Percentiles rank a stretch among this genome's conserved stretches.
These are phyloP conservation scores for Stachybotrys elegans DNA, from an alignment of 2,329 filamentous ascomycete genomes.

Conservation along the genomic window DNA sequence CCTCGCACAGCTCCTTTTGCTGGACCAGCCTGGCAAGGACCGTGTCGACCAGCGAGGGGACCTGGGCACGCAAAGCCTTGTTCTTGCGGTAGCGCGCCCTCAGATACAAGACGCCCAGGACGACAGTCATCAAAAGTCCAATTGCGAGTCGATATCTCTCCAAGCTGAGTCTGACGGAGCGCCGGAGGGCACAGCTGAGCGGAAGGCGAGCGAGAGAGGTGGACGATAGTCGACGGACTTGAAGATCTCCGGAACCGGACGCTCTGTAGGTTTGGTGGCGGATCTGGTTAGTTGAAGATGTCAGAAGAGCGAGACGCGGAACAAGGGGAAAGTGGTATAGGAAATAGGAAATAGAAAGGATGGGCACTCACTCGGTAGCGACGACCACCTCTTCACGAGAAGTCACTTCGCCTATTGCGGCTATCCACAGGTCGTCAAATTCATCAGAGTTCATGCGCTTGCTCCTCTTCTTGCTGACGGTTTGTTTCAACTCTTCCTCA, in stretches of 20 bases:
- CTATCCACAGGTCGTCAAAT: conserved; percentile 82
- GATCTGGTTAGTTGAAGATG: conserved; percentile 81
- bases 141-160: conserved; percentile 83
- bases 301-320: conserved; percentile 42
- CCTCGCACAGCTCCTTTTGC: conserved; percentile 76
- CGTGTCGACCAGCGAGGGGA: conserved; percentile 80
- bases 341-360: conserved; percentile 11
- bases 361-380: conserved; percentile 46
- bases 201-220: conserved; percentile 89
- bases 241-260: conserved; percentile 57
- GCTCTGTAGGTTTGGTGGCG: conserved; percentile 67
- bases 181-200: conserved; percentile 73
- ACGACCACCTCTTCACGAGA: conserved; percentile 54
- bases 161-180: conserved; percentile 74
- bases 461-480: conserved; percentile 69
- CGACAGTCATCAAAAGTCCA: conserved; percentile 55
- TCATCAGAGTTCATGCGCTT: conserved; percentile 82
- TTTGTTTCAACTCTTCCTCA: conserved; percentile 72
- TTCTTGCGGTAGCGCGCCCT: conserved; percentile 59
- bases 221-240: conserved; percentile 65
- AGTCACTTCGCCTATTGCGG: conserved; percentile 68
- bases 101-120: conserved; percentile 54
- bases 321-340: conserved; percentile 2
- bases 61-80: conserved; percentile 61
- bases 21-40: conserved; percentile 77